Conservation (phyloP, 176 grass and related monocot species). For the Lolium perenne region DNA sequence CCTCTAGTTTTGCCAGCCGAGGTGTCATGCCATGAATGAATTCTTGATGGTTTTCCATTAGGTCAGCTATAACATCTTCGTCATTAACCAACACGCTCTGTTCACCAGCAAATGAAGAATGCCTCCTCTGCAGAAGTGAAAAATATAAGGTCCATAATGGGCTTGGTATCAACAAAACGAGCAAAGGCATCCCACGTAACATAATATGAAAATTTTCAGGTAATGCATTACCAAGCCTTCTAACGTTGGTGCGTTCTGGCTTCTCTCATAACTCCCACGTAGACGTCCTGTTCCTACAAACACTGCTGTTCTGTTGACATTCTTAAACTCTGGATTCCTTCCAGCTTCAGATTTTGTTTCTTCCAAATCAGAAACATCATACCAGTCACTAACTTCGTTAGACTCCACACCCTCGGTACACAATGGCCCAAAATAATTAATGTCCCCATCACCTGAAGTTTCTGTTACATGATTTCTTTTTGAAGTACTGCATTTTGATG, state of each 20-base stretch:
- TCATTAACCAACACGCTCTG: slow-evolving; percentile 55
- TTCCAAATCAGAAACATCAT: slow-evolving; percentile 38
- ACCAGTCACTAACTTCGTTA: slow-evolving; percentile 47
- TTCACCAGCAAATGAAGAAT: slow-evolving; percentile 56
- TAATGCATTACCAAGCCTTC: slow-evolving; percentile 48
- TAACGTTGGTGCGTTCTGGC: slow-evolving; percentile 44
- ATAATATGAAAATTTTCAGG: slow-evolving; percentile 26
- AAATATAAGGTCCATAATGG: slow-evolving; percentile 4
- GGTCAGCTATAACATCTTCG: slow-evolving; percentile 65
- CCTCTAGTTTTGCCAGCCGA: slow-evolving; percentile 80
- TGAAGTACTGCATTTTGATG: slow-evolving; percentile 49
- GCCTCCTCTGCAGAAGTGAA: slow-evolving; percentile 57
- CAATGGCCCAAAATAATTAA: slow-evolving; percentile 21
- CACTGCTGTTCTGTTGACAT: slow-evolving; percentile 25
- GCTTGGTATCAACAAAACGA: slow-evolving; percentile 22
- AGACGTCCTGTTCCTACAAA: slow-evolving; percentile 51
- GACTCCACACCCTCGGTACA: slow-evolving; percentile 46
- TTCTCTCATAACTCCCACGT: slow-evolving; percentile 58
- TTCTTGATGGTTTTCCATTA: slow-evolving; percentile 77
- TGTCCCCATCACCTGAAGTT: slow-evolving; percentile 48
- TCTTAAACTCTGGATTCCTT: slow-evolving; percentile 41
- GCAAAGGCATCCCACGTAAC: slow-evolving; percentile 19
- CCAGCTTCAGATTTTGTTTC: slow-evolving; percentile 38
- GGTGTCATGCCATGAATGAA: slow-evolving; percentile 62
- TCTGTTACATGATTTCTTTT: slow-evolving; percentile 45